Evolutionary conservation across 202 grass and related monocot genomes (phyloP).

Genomic region (Musa balbisiana): DNA sequence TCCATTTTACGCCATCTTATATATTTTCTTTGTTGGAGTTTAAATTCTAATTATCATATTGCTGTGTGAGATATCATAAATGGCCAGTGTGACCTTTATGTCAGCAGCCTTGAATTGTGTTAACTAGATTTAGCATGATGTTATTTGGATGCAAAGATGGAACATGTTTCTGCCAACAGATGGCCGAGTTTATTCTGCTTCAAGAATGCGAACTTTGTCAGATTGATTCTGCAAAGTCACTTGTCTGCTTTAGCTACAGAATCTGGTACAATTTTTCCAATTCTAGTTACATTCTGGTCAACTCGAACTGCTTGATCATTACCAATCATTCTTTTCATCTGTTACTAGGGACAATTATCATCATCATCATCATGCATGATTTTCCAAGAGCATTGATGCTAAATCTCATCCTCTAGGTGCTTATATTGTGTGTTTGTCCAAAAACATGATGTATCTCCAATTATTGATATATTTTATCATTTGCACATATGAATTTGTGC

Average conservation of each 20-base stretch:
- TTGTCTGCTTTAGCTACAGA: not conserved
- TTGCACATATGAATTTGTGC: too few species aligned
- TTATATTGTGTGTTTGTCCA: too few species aligned
- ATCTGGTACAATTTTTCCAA: not conserved
- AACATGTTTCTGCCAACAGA: not conserved
- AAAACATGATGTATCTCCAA: too few species aligned
- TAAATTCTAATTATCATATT: not conserved
- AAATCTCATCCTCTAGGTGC: too few species aligned
- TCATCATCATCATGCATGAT: not conserved
- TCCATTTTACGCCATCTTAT: not conserved
- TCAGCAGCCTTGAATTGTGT: too few species aligned
- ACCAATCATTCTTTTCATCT: not conserved
- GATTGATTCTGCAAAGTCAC: not conserved
- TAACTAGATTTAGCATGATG: not conserved
- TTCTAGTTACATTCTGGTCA: not conserved
- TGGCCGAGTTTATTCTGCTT: not conserved
- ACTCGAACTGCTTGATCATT: not conserved
- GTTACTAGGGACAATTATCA: not conserved
- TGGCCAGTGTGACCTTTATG: not conserved
- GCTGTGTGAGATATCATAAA: not conserved
- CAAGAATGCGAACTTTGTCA: not conserved
- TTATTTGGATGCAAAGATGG: not conserved
- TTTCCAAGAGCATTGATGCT: too few species aligned
- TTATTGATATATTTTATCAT: too few species aligned
- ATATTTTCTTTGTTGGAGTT: slow-evolving; percentile 2